Evolutionary conservation across 1,139 yeast genomes (phyloP), one percentile per base, ranked within the genome.

Genomic region (Trichomonascaceae sp.): DNA sequence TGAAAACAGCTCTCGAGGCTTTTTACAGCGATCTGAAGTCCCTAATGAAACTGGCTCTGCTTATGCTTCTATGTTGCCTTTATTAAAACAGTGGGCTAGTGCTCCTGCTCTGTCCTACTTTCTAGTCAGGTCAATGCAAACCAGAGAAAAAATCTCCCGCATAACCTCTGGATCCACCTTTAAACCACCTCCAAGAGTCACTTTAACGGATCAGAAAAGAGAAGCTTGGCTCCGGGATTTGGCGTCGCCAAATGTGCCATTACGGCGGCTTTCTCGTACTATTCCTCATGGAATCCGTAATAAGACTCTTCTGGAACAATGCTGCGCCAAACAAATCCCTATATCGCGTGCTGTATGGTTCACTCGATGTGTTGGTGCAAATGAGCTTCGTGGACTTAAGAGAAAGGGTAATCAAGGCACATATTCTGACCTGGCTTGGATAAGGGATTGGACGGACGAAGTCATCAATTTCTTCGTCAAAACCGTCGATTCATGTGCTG

Each of bases 241-340:
- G 53, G 87, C 95, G 1, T 78, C 86, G 54, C 80, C 85, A 0
- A 70, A 74, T 17, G 76, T 85, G 0, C 87, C 96, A 0, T 71
- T 91, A 50, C 74, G 79, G 52, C 81, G 80, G 55, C 77, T 91
- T 1, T 80, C 95, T 1, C 78, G 85, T 53, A 87, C 90, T 39
- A 80, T 91, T n/a, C 98, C 99, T 0, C 96, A 91, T 67, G 97
- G 97, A 0, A 80, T 91, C 22, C 75, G 91, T 60, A 86, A 88
- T 66, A 81, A 83, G 61, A 76, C 79, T 1, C 73, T 91, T 43
- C 69, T 91, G 3, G 96, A 90, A 58, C 86, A 84, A 55, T 77
- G 95, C 60, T 78, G 86, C 58, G 65, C 73, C 43, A 83, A 84
- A 62, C 71, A 72, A 38, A 83, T 91, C 0, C 97, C 98, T 0